A percentile compares a stretch with the other conserved stretches of the same genome.
Conservation (phyloP, 345 rosid species). For the Syzygium oleosum region DNA sequence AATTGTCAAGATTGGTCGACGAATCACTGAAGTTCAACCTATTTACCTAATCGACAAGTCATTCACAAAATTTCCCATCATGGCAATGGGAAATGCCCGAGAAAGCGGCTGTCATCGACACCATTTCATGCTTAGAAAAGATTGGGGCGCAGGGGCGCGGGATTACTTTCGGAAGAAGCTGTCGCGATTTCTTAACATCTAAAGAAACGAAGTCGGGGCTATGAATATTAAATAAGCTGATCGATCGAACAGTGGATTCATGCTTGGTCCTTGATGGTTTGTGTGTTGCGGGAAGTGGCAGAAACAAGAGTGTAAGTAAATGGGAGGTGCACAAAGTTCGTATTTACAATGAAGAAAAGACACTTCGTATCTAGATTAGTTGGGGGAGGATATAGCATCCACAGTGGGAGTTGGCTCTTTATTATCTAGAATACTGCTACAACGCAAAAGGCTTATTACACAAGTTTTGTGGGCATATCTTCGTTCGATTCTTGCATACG, state of each 20-base stretch:
- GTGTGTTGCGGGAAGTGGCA: not conserved
- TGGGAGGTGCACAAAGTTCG: not conserved
- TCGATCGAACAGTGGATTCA: not conserved
- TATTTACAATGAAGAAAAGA: not conserved
- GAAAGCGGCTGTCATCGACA: not conserved
- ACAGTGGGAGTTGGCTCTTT: not conserved
- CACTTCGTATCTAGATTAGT: not conserved
- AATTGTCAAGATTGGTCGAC: not conserved
- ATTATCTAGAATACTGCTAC: not conserved
- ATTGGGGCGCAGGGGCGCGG: not conserved
- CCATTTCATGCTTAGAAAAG: not conserved
- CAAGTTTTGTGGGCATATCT: not conserved
- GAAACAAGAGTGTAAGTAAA: not conserved
- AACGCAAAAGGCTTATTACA: not conserved
- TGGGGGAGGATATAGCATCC: not conserved
- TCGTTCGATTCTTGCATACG: not conserved
- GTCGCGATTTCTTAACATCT: not conserved
- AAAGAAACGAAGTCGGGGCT: not conserved
- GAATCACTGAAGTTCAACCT: not conserved
- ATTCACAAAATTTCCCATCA: not conserved
- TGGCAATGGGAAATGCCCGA: too few species aligned
- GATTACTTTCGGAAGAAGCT: not conserved
- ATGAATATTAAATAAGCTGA: not conserved
- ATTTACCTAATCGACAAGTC: not conserved
- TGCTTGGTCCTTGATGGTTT: not conserved